Evolutionary conservation across 139 green algal species (phyloP), one percentile per base, ranked within the genome.

Genomic region (Choricystis sp.): DNA sequence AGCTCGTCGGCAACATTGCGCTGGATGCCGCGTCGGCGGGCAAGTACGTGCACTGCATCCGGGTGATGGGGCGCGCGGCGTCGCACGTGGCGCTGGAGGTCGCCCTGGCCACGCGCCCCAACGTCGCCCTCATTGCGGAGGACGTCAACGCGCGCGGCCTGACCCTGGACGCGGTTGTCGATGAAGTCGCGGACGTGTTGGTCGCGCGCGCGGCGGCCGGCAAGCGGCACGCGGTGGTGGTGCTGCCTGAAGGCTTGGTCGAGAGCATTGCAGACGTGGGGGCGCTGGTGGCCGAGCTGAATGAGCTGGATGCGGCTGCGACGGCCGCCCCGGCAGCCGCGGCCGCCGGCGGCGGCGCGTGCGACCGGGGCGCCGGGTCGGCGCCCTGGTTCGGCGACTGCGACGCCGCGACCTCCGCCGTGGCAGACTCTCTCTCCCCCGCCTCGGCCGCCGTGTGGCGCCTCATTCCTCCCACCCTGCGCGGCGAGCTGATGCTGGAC

Each of bases 11-110:
- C 40, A 88, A 88, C 71, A 64, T 88, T 20, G 74, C 73, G 68
- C 56, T 82, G 2, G 81, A 88, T 49, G 69, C 77, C 2, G 25
- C 55, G 3, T 74, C 57, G 26, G 75, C 74, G 3, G 56, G 62
- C 3, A 88, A 88, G 69, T 88, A 88, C 66, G 86, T 74, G 40
- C 81, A 87, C 70, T 87, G 87, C 62, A 62, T 87, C n/a, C 66
- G 76, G 19, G 66, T 86, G 1, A 86, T 86, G 79, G 80, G 80
- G 21, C 69, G 81, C 23, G 56, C 70, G 3, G 79, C 81, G 25
- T 79, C 65, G 19, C 81, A 88, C 67, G 72, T 88, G 27, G 82
- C 81, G 24, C 76, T 88, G 52, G 81, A 88, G 67, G 75, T 65
- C 56, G 81, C 81, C 29, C 70, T 88, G 60, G 81, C 86, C 61